phyloP scores from a whole-genome alignment of 805 yeast species.

The Allodekkera sacchari region DNA sequence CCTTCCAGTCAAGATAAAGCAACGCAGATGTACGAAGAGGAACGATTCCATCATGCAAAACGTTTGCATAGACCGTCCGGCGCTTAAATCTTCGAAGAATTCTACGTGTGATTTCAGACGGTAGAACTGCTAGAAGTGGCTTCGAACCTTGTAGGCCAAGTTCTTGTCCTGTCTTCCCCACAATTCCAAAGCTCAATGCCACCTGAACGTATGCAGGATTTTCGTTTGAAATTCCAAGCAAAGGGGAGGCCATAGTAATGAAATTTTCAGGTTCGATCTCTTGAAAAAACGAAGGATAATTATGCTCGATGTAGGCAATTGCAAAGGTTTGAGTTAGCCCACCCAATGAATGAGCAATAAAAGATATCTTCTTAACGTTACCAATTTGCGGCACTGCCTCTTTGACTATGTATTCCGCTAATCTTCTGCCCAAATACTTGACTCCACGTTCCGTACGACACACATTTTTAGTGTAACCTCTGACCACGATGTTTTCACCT shows the following conservation, averaged over 20 bases:
- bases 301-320: conserved; percentile 63
- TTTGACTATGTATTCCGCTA: conserved; percentile 63
- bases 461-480: conserved; percentile 78
- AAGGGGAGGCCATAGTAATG: conserved; percentile 79
- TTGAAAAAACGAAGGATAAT: conserved; percentile 63
- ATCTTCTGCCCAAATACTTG: conserved; percentile 70
- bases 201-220: conserved; percentile 79
- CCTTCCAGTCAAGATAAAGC: conserved; percentile 79
- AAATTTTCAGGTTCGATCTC: conserved; percentile 67
- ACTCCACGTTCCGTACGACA: conserved; percentile 89
- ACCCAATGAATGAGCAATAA: conserved; percentile 89
- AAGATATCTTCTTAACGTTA: conserved; percentile 59
- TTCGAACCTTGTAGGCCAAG: conserved; percentile 51
- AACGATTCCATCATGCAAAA: conserved; percentile 89
- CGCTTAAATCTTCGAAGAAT: conserved; percentile 55
- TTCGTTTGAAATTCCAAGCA: conserved; percentile 81
- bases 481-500: conserved; percentile 62
- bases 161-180: conserved; percentile 93
- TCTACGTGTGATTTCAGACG: conserved; percentile 64
- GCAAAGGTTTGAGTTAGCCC: conserved; percentile 91
- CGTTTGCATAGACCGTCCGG: conserved; percentile 84
- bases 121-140: conserved; percentile 69
- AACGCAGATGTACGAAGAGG: conserved; percentile 87
- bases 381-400: conserved; percentile 33
- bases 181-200: conserved; percentile 78